Evolutionary conservation across 345 rosid genomes (phyloP).

Genomic region (Lepidium aucheri): DNA sequence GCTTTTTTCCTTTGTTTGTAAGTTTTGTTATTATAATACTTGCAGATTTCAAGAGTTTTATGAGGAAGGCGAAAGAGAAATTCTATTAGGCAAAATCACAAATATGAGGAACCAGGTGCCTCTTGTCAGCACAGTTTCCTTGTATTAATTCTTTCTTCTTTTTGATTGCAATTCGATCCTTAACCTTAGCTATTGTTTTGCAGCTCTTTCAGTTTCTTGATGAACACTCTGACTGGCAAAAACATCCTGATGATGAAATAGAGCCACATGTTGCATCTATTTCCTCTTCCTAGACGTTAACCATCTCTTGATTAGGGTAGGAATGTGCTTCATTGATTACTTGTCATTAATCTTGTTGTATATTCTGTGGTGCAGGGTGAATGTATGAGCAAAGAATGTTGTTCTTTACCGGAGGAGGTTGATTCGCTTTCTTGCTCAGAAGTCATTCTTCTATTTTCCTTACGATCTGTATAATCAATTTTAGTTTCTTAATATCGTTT

Average conservation of each 20-base stretch:
- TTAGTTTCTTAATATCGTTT: not conserved
- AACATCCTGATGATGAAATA: conserved; percentile 23
- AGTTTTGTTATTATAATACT: conserved; percentile 17
- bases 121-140: not conserved
- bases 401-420: conserved; percentile 59
- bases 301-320: no score
- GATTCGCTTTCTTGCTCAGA: conserved; percentile 13
- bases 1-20: not conserved
- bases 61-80: conserved; percentile 92
- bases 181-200: conserved; percentile 7
- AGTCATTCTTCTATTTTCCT: conserved; percentile 11
- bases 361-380: conserved; percentile 38
- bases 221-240: conserved; percentile 39
- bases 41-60: conserved; percentile 88
- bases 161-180: not conserved
- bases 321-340: not conserved
- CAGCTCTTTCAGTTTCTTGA: conserved; percentile 63
- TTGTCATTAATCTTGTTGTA: not conserved
- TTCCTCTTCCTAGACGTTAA: conserved; percentile 11
- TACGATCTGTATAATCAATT: conserved; percentile 2
- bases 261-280: conserved; percentile 44
- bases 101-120: conserved; percentile 70
- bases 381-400: conserved; percentile 38
- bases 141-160: not conserved
- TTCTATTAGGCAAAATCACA: conserved; percentile 64